phyloP scores from a whole-genome alignment of 257 asterid genomes.

The Solanum gandarillasii region DNA sequence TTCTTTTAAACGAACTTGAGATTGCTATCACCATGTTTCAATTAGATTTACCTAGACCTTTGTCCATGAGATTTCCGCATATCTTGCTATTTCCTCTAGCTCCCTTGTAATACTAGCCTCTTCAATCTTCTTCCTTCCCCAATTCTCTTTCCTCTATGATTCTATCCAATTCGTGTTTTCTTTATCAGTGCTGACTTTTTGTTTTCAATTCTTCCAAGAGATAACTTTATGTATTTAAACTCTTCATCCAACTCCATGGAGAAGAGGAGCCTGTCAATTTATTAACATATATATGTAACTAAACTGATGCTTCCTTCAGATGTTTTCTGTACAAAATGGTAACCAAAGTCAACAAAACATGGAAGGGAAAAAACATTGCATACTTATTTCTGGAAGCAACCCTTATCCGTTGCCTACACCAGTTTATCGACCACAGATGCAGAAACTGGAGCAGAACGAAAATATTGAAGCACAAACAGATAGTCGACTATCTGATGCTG shows the following conservation, averaged over 20 bases:
- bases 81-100: not conserved
- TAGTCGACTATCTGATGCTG: slow-evolving; percentile 64
- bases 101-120: not conserved
- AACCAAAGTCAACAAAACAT: slow-evolving; percentile 50
- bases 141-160: not conserved
- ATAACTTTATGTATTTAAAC: not conserved
- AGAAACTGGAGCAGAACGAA: slow-evolving; percentile 50
- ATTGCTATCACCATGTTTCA: not conserved
- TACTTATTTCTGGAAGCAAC: slow-evolving; percentile 89
- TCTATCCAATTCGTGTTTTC: not conserved
- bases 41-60: not conserved
- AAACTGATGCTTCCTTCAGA: slow-evolving; percentile 30
- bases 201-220: not conserved
- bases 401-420: slow-evolving; percentile 88
- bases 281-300: not conserved
- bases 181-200: not conserved
- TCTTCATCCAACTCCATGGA: not conserved
- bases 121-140: not conserved
- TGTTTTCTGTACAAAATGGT: slow-evolving; percentile 52
- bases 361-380: slow-evolving; percentile 78
- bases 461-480: slow-evolving; percentile 50
- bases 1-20: not conserved
- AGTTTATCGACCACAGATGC: slow-evolving; percentile 60
- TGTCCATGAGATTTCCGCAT: not conserved
- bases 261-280: not conserved